Conservation (phyloP, 148 eudicot genomes). For the Heliosperma pusillum region DNA sequence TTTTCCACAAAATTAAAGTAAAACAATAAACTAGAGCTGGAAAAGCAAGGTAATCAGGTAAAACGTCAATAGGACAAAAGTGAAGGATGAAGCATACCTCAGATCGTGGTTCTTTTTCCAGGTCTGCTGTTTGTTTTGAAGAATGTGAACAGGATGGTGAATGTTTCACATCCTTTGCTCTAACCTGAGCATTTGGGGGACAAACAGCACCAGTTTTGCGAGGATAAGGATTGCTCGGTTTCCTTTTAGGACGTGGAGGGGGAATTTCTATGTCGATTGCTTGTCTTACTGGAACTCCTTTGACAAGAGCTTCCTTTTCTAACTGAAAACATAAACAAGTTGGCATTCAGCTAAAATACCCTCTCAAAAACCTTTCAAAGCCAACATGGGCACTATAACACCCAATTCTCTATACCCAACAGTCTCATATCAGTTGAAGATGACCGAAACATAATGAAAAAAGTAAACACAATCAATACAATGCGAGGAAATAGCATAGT, state of each 20-base stretch:
- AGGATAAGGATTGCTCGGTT: conserved; percentile 96
- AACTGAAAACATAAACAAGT: conserved; percentile 45
- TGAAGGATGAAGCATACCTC: conserved; percentile 43
- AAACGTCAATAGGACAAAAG: conserved; percentile 13
- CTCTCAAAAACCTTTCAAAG: background rate
- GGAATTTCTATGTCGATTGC: conserved; percentile 87
- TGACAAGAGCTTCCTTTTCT: conserved; percentile 93
- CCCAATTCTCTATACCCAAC: background rate
- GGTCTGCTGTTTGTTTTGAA: conserved; percentile 38
- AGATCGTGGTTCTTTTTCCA: conserved; percentile 51
- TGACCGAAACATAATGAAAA: too few species aligned
- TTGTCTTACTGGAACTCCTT: conserved; percentile 74
- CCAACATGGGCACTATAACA: conserved; percentile 4
- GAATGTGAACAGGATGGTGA: conserved; percentile 29
- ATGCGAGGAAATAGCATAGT: too few species aligned
- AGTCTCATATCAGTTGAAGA: background rate
- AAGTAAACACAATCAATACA: too few species aligned
- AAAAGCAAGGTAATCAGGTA: too few species aligned
- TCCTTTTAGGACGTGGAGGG: conserved; percentile 97
- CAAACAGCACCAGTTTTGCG: conserved; percentile 55
- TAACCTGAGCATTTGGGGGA: conserved; percentile 35
- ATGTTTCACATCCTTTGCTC: conserved; percentile 51
- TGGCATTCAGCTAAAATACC: conserved; percentile 11
- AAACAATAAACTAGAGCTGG: too few species aligned
- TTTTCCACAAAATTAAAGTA: background rate